Evolutionary conservation across 2,329 filamentous ascomycete genomes (phyloP).

Genomic region (Beauveria rudraprayagi): DNA sequence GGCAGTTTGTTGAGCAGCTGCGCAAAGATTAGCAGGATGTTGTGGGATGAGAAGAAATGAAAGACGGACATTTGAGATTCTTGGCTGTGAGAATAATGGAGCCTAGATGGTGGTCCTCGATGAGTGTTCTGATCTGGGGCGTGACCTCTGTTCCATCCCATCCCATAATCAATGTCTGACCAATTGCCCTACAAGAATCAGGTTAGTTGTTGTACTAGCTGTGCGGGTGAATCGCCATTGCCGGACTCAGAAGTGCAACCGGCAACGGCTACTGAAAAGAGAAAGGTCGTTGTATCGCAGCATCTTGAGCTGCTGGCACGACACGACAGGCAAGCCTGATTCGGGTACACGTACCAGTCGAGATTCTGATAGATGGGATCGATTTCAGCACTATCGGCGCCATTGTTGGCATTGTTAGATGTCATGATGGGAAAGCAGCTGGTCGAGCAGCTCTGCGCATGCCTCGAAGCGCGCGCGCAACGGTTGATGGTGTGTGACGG

Average conservation of each 20-base stretch:
- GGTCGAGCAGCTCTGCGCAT: conserved; percentile 1
- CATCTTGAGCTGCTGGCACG: not conserved
- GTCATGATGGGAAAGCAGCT: conserved; percentile 10
- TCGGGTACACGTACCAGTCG: conserved; percentile 53
- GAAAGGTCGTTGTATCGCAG: not conserved
- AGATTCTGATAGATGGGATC: conserved; percentile 68
- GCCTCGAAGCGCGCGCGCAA: not conserved
- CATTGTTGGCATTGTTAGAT: conserved; percentile 27
- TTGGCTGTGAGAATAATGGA: conserved; percentile 79
- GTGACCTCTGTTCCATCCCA: conserved; percentile 81
- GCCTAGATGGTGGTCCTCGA: conserved; percentile 78
- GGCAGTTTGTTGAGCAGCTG: conserved; percentile 87
- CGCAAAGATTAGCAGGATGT: conserved; percentile 18
- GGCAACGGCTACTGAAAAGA: not conserved
- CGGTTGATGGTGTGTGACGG: conserved; percentile 3
- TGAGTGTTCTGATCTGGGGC: conserved; percentile 71
- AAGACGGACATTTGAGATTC: conserved; percentile 66
- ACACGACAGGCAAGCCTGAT: not conserved
- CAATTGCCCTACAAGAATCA: conserved; percentile 49
- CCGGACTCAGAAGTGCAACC: not conserved
- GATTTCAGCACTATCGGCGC: conserved; percentile 24
- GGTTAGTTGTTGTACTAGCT: not conserved
- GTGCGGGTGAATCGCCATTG: not conserved
- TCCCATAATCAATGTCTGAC: conserved; percentile 74
- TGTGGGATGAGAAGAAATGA: conserved; percentile 5